Conservation (phyloP, 257 asterid species). For the Coffea eugenioides region DNA sequence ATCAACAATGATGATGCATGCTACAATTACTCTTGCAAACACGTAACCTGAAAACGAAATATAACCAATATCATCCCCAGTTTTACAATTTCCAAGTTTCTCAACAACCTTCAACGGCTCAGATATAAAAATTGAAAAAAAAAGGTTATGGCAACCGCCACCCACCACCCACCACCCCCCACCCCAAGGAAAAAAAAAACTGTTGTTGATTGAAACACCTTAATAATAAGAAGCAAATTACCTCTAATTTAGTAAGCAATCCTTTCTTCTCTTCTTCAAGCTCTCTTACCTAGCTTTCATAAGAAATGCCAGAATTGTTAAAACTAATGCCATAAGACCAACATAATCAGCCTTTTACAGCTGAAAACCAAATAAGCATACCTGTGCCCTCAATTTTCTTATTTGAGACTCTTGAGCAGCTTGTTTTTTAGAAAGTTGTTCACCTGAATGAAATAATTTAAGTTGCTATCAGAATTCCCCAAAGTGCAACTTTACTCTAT, state of each 20-base stretch:
- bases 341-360: slow-evolving; percentile 19
- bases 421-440: slow-evolving; percentile 96
- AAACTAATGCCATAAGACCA: slow-evolving; percentile 23
- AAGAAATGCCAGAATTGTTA: slow-evolving; percentile 34
- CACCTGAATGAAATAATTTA: slow-evolving; percentile 54
- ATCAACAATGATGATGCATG: neutral
- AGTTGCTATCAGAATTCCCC: slow-evolving; percentile 12
- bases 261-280: slow-evolving; percentile 99
- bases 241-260: slow-evolving; percentile 78
- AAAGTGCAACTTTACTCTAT: slow-evolving; percentile 1
- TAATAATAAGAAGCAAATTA: slow-evolving; percentile 22
- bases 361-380: slow-evolving; percentile 26
- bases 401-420: slow-evolving; percentile 95
- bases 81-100: neutral
- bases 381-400: slow-evolving; percentile 98
- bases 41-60: neutral
- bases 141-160: too few relatives aligned
- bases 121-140: neutral
- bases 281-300: slow-evolving; percentile 91
- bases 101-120: neutral
- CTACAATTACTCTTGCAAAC: neutral
- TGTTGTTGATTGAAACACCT: neutral
- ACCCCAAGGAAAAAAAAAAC: neutral
- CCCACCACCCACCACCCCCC: too few relatives aligned
- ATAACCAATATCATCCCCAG: neutral